phyloP scores from a whole-genome alignment of 2,329 filamentous ascomycete species.

The Piedraia hortae region DNA sequence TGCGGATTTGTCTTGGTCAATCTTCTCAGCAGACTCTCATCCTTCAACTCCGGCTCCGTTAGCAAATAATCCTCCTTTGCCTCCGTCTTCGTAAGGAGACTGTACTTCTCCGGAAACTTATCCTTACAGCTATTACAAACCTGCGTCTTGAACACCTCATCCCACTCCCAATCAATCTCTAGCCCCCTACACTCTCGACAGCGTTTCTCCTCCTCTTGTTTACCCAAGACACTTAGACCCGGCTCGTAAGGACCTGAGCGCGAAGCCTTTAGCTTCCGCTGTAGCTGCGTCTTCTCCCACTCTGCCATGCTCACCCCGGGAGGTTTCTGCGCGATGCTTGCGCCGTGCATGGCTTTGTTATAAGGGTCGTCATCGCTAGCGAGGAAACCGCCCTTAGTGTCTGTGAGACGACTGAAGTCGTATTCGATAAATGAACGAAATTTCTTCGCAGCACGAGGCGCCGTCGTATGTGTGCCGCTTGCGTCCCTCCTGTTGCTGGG shows the following conservation, averaged over 20 bases:
- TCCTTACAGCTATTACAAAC: constrained; percentile 77
- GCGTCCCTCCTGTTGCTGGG: constrained; percentile 40
- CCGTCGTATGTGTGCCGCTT: constrained; percentile 21
- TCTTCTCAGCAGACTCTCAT: constrained; percentile 63
- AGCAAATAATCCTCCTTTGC: constrained; percentile 83
- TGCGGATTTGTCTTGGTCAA: constrained; percentile 79
- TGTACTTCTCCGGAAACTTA: constrained; percentile 73
- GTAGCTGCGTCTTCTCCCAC: constrained; percentile 63
- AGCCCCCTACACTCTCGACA: constrained; percentile 60
- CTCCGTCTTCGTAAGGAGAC: constrained; percentile 85
- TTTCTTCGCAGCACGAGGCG: constrained; percentile 52
- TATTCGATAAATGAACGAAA: constrained; percentile 93
- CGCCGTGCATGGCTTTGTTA: constrained; percentile 45
- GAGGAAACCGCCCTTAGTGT: constrained; percentile 89
- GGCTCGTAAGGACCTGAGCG: constrained; percentile 72
- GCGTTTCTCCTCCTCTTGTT: constrained; percentile 26
- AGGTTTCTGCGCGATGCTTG: constrained; percentile 32
- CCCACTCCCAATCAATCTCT: constrained; percentile 91
- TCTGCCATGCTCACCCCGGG: constrained; percentile 71
- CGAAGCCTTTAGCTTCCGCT: constrained; percentile 42
- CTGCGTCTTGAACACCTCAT: constrained; percentile 47
- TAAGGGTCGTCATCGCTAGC: constrained; percentile 75
- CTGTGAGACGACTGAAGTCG: constrained; percentile 92
- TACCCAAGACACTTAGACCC: constrained; percentile 47
- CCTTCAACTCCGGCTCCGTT: constrained; percentile 82